phyloP scores from a whole-genome alignment of 306 rosid genomes.

The Pyrus betulifolia region DNA sequence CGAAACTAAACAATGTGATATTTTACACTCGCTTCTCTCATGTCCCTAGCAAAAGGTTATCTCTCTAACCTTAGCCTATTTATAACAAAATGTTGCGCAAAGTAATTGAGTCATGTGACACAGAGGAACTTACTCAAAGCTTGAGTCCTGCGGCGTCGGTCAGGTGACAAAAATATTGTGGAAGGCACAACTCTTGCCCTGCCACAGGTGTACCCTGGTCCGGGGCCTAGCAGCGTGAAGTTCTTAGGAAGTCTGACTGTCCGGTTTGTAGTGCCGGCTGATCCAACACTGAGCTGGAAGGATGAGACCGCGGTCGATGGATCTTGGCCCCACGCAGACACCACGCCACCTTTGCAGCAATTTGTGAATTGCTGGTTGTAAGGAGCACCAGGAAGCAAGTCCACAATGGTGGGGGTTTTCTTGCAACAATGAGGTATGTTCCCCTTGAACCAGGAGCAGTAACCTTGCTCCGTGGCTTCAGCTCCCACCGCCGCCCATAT shows the following conservation, averaged over 20 bases:
- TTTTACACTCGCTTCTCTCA: no score
- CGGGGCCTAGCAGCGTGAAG: slow-evolving; percentile 82
- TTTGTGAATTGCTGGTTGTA: slow-evolving; percentile 84
- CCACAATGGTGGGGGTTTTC: slow-evolving; percentile 73
- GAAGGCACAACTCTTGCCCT: slow-evolving; percentile 84
- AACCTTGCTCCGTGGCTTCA: slow-evolving; percentile 91
- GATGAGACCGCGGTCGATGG: slow-evolving; percentile 71
- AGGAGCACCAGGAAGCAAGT: slow-evolving; percentile 88
- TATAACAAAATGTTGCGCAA: background rate
- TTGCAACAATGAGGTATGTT: slow-evolving; percentile 82
- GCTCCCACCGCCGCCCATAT: slow-evolving; percentile 81
- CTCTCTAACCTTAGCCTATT: no score
- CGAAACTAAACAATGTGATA: no score
- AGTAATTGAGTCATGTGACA: background rate
- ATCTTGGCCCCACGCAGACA: slow-evolving; percentile 91
- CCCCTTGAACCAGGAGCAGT: slow-evolving; percentile 85
- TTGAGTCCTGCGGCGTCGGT: slow-evolving; percentile 79
- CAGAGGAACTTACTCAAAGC: slow-evolving; percentile 60
- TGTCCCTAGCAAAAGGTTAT: no score
- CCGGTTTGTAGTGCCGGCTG: slow-evolving; percentile 72
- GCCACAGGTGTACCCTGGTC: slow-evolving; percentile 92
- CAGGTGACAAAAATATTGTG: slow-evolving; percentile 60
- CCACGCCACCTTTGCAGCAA: slow-evolving; percentile 93
- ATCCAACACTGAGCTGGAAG: slow-evolving; percentile 80
- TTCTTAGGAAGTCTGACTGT: slow-evolving; percentile 82